Base-by-base conservation (phyloP, 805 yeast genomes). In the Spathaspora gorwiae region DNA sequence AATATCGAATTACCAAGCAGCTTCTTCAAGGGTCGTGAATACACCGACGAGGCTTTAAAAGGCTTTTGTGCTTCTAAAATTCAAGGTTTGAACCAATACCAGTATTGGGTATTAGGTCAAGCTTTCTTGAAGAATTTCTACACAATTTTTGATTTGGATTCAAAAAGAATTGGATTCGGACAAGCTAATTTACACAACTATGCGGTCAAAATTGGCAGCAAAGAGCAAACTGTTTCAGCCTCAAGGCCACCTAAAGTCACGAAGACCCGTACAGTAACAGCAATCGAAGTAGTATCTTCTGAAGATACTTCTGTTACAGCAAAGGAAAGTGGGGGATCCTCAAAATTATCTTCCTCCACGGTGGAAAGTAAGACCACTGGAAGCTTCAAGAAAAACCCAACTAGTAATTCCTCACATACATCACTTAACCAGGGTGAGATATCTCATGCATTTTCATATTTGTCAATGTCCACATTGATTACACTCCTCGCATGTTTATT, bases 61-160 rank as follows among this genome's bases (percentile, higher is more conserved):
- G 82, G 84, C 0, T 72, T 75, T 55, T 83, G 89, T 66, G 80
- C 82, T 10, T 78, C 85, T 6, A 81, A 80, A 53, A 71, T 82
- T 46, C 87, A 80, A 62, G 87, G 86, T 8, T 55, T 75, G n/a
- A 64, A 65, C 26, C 53, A 65, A 11, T 60, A 69, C 9, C 37
- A 50, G 8, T 33, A 53, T 46, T 83, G 88, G 88, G 74, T 83
- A 43, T 61, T 83, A 35, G 89, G 89, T 5, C 82, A 79, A n/a
- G 68, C 79, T 2, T 82, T 83, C 54, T 59, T 83, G 52, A 73
- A 74, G 47, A 67, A 69, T 30, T 80, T 72, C 44, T 82, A 80
- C 56, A 71, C 81, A 2, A 78, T 79, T 11, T 83, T 80, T 52
- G 83, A 83, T 52, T 65, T 78, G 45, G 78, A 72, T 41, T 54